Evolutionary conservation across 1,139 yeast species (phyloP).

Genomic region (Candida albicans): DNA sequence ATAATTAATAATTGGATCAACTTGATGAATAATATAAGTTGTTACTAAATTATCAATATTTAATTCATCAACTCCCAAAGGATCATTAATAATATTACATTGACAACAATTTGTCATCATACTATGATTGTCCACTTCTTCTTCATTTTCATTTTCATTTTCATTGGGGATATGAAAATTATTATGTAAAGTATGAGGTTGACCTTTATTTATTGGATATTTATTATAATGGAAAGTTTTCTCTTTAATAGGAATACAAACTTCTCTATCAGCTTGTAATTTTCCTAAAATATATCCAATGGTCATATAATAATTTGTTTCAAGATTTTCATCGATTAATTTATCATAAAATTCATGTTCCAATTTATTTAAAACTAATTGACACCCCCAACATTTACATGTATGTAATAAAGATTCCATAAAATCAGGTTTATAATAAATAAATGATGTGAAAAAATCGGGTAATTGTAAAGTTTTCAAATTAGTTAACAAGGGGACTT

Average conservation of each 20-base stretch:
- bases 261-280: constrained; percentile 40
- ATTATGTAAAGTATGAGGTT: constrained; percentile 37
- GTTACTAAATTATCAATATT: constrained; percentile 39
- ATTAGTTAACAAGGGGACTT: constrained; percentile 15
- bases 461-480: constrained; percentile 33
- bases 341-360: constrained; percentile 21
- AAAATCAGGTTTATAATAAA: constrained; percentile 41
- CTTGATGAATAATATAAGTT: constrained; percentile 38
- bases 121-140: no score
- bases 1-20: constrained; percentile 31
- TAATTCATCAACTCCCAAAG: constrained; percentile 21
- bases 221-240: constrained; percentile 22
- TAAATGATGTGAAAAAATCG: constrained; percentile 40
- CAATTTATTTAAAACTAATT: constrained; percentile 26
- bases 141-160: no score
- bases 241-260: constrained; percentile 39
- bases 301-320: constrained; percentile 30
- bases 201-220: constrained; percentile 41
- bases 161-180: constrained; percentile 26
- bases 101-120: constrained; percentile 16
- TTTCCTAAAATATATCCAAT: constrained; percentile 39
- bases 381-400: constrained; percentile 40
- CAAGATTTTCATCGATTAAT: constrained; percentile 1
- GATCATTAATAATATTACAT: constrained; percentile 26
- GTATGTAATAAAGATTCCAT: constrained; percentile 38